Base-by-base conservation (phyloP, 2,329 filamentous ascomycete species). In the Diaporthe humulicola region DNA sequence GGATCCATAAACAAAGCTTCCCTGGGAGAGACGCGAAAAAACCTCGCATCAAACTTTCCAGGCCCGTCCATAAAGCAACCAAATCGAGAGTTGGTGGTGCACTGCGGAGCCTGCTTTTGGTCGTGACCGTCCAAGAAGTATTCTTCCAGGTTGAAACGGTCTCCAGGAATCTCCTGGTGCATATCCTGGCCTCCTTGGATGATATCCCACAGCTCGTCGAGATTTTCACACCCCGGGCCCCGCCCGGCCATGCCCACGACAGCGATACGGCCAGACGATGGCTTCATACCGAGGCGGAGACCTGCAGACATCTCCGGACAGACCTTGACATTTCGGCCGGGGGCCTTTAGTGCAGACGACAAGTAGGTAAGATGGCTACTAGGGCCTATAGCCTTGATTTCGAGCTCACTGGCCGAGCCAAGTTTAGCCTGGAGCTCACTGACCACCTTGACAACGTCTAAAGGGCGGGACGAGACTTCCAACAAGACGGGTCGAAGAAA, bases 171-270 rank as follows among this genome's bases (percentile, higher is more conserved):
- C 52, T 58, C 30, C 42, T 73, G 74, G 75, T 80, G 79, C 0
- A 80, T 75, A 61, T 80, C 80, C 7, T 77, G 74, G 8, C 79
- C 80, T 4, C 75, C n/a, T 19, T 75, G 45, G 8, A 60, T 45
- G 14, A 42, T 33, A 5, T 60, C 33, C 69, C 69, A 71, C 4
- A 71, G 48, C 52, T 48, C 69, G 8, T 71, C 54, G 4, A 60
- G 52, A 25, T 45, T 33, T 5, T 54, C 40, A 17, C n/a, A 28
- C 5, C 60, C 40, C 4, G 60, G 60, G 4, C n/a, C n/a, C 12
- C 33, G 17, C 4, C 60, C 60, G 6, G 48, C 50, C 66, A 70
- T 70, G 1, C 66, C 66, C 3, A 66, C 30, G 9, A 66, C 30
- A 15, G 61, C 61, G 25, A 66, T 48, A 9, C 42, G 42, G 3